Evolutionary conservation across 805 yeast genomes (phyloP), one percentile per base, ranked within the genome.

Genomic region (Metschnikowia koreensis): DNA sequence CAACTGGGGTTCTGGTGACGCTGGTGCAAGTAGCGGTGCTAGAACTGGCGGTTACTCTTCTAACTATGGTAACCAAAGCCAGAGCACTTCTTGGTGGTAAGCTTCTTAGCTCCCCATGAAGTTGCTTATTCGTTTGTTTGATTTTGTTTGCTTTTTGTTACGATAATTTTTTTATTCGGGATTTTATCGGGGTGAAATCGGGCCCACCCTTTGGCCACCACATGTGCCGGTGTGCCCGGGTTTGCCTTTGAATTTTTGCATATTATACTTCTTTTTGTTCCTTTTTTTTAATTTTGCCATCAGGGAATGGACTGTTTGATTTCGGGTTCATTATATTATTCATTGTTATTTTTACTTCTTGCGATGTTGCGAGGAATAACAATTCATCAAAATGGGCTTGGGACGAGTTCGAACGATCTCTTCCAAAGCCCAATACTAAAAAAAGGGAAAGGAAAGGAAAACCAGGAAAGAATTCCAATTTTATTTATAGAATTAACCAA

Each of bases 21-120:
- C 62, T 47, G 52, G 48, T 45, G 59, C 34, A 9, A 31, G 64
- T 38, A 64, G 66, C 37, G 53, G 58, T 52, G 54, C 66, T 51
- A 56, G 63, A 62, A 38, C 58, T 59, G 67, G 69, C 41, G 68
- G 66, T 16, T 65, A 70, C 51, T 59, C 63, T 17, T 53, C 61
- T 50, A 58, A 56, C 56, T 71, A 69, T 58, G 75, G 75, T 38
- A 70, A 70, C 66, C 73, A 68, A 54, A 58, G 68, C 48, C 60
- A 55, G 41, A 58, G 62, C 59, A 63, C 67, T 60, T 73, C 77
- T 28, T 74, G 77, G 77, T 74, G 79, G 79, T 74, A 64, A 53
- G n/a, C 31, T 11, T 22, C 11, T 29, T 27, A 10, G 13, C 34
- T 12, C 26, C 44, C 54, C 43, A 45, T 13, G 38, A 43, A 27